Percentiles rank a stretch among this genome's conserved stretches.
Conservation (phyloP, 306 rosid species). For the Fagus crenata region DNA sequence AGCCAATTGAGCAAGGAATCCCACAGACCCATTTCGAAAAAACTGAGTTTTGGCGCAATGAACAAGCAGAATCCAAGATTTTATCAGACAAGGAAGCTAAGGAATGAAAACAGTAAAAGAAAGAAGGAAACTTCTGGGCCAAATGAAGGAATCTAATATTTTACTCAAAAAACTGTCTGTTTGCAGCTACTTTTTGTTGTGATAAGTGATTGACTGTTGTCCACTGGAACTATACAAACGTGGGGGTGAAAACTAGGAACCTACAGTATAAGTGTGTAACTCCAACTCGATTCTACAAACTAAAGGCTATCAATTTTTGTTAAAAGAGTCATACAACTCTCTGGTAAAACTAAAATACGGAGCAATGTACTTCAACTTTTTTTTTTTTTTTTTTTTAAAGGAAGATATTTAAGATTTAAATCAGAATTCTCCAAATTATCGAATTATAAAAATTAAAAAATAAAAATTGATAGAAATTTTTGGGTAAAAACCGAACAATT, state of each 20-base stretch:
- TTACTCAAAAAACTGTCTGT: neutral
- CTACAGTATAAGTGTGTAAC: too few species aligned
- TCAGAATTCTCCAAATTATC: too few species aligned
- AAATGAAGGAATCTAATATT: constrained; percentile 21
- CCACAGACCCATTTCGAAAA: constrained; percentile 67
- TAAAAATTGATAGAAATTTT: too few species aligned
- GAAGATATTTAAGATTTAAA: too few species aligned
- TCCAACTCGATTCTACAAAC: too few species aligned
- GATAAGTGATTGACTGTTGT: constrained; percentile 18
- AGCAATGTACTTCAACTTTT: too few species aligned
- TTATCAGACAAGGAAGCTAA: neutral
- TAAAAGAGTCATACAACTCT: too few species aligned
- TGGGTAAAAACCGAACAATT: too few species aligned
- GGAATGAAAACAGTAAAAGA: neutral
- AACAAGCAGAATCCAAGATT: neutral
- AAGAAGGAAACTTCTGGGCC: constrained; percentile 29
- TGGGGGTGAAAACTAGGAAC: neutral
- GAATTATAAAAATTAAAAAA: too few species aligned
- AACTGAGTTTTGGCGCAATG: neutral
- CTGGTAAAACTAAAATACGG: too few species aligned
- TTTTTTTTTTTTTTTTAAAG: too few species aligned
- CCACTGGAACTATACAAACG: constrained; percentile 25
- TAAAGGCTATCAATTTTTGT: too few species aligned
- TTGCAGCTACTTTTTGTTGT: constrained; percentile 36
- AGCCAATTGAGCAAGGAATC: constrained; percentile 95